These are phyloP conservation scores for Hyaloscypha bicolor DNA, from an alignment of 495 filamentous ascomycete genomes.

Conservation along the genomic window DNA sequence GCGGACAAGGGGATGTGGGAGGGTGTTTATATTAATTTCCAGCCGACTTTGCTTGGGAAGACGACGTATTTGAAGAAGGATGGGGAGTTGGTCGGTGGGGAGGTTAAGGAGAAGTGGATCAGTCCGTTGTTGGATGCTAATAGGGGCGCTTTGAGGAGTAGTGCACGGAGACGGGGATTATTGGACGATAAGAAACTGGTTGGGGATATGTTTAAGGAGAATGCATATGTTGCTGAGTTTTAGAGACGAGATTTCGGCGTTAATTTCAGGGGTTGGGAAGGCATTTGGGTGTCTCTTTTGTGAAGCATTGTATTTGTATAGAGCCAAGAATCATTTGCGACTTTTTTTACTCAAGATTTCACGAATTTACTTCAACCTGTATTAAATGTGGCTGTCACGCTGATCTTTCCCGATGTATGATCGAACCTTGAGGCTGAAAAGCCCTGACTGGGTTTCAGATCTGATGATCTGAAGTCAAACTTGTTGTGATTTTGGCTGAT, in stretches of 20 bases:
- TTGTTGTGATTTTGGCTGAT: no score
- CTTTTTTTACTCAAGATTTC: background rate
- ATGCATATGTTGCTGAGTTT: slow-evolving; percentile 17
- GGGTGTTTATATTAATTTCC: slow-evolving; percentile 26
- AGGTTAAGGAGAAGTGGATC: slow-evolving; percentile 24
- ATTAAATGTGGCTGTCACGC: no score
- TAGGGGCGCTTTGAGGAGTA: slow-evolving; percentile 18
- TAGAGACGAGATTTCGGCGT: background rate
- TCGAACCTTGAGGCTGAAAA: no score
- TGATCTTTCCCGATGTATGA: no score
- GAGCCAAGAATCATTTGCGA: background rate
- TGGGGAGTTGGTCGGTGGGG: slow-evolving; percentile 19
- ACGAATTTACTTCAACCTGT: background rate
- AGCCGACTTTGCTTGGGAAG: slow-evolving; percentile 16
- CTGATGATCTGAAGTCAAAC: no score
- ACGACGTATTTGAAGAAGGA: slow-evolving; percentile 23
- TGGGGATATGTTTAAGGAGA: slow-evolving; percentile 20
- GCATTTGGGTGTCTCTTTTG: background rate
- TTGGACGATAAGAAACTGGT: slow-evolving; percentile 8
- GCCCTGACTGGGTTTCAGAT: no score
- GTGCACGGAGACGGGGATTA: slow-evolving; percentile 17
- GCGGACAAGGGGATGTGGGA: slow-evolving; percentile 23
- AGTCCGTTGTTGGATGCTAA: slow-evolving; percentile 25
- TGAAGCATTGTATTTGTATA: background rate
- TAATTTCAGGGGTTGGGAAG: background rate